Conservation (phyloP, 805 yeast species). For the Ogataea paraovalis region DNA sequence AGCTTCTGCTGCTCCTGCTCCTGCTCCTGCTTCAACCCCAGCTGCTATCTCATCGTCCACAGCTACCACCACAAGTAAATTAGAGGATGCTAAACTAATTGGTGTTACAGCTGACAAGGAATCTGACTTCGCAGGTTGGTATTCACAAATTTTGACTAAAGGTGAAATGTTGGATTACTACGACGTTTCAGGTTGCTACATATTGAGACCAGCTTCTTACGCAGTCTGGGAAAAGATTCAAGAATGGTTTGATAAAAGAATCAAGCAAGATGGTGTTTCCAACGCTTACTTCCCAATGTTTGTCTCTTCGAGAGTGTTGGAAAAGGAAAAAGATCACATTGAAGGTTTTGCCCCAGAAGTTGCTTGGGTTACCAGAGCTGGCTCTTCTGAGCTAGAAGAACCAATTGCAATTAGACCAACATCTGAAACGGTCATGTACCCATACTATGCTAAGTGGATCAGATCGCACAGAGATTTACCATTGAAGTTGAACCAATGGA, state of each 20-base stretch:
- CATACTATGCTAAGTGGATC: conserved; percentile 98
- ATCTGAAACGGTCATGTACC: conserved; percentile 99
- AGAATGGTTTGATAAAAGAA: conserved; percentile 73
- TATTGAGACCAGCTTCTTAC: conserved; percentile 93
- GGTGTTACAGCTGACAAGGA: conserved; percentile 95
- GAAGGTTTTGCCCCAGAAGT: conserved; percentile 99
- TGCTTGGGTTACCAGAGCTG: conserved; percentile 99
- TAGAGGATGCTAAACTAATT: conserved; percentile 84
- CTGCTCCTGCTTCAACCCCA: conserved; percentile 25
- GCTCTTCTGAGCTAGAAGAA: conserved; percentile 89
- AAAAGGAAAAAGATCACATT: conserved; percentile 96
- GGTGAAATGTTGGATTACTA: conserved; percentile 99
- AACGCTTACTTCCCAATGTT: conserved; percentile 99
- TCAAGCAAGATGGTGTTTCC: conserved; percentile 85
- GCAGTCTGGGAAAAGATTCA: conserved; percentile 94
- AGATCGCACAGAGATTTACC: conserved; percentile 98
- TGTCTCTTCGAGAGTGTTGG: conserved; percentile 86
- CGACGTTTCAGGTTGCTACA: conserved; percentile 98
- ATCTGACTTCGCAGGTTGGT: conserved; percentile 94
- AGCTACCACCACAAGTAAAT: conserved; percentile 41
- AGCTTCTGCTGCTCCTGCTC: conserved; percentile 37
- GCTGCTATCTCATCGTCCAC: too few species aligned
- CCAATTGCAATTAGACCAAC: conserved; percentile 99
- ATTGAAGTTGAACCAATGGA: conserved; percentile 96
- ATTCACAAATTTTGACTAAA: conserved; percentile 91